phyloP scores from a whole-genome alignment of 495 filamentous ascomycete genomes.

The Penicillium argentinense region DNA sequence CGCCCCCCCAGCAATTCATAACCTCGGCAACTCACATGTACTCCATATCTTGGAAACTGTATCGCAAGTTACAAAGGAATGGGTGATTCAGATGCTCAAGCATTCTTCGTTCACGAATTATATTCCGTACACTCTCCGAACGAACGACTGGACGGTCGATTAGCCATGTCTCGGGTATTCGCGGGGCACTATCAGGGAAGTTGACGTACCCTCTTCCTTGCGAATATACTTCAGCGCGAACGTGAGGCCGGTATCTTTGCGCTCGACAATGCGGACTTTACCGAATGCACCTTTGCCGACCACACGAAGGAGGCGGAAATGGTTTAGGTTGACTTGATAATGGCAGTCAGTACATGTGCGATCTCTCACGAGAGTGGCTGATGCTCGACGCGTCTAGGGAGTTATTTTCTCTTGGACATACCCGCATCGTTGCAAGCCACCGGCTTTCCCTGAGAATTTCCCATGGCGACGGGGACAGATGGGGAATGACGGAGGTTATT shows the following conservation, averaged over 20 bases:
- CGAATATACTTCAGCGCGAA: constrained; percentile 98
- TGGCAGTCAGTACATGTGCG: constrained; percentile 8
- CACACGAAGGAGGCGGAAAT: constrained; percentile 91
- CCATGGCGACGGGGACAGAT: constrained; percentile 58
- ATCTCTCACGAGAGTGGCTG: not conserved
- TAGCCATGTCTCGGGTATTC: not conserved
- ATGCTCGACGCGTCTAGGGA: not conserved
- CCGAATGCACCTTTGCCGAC: constrained; percentile 98
- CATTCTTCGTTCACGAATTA: constrained; percentile 96
- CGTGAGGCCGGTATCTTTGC: constrained; percentile 89
- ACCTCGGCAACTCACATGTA: constrained; percentile 72
- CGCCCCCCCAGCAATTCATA: not conserved
- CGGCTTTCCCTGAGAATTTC: constrained; percentile 91
- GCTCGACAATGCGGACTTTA: constrained; percentile 96
- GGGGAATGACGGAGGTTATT: constrained; percentile 21
- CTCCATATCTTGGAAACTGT: constrained; percentile 98
- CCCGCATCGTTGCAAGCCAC: constrained; percentile 91
- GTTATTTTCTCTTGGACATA: constrained; percentile 53
- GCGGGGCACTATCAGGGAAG: constrained; percentile 2
- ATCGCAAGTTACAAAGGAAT: constrained; percentile 97
- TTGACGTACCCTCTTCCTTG: constrained; percentile 87
- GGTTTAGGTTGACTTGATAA: constrained; percentile 84
- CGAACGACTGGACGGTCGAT: constrained; percentile 70
- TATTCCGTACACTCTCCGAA: constrained; percentile 96
- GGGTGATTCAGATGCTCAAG: constrained; percentile 96